phyloP scores from a whole-genome alignment of 2,329 filamentous ascomycete genomes.

The Alternaria conjuncta region DNA sequence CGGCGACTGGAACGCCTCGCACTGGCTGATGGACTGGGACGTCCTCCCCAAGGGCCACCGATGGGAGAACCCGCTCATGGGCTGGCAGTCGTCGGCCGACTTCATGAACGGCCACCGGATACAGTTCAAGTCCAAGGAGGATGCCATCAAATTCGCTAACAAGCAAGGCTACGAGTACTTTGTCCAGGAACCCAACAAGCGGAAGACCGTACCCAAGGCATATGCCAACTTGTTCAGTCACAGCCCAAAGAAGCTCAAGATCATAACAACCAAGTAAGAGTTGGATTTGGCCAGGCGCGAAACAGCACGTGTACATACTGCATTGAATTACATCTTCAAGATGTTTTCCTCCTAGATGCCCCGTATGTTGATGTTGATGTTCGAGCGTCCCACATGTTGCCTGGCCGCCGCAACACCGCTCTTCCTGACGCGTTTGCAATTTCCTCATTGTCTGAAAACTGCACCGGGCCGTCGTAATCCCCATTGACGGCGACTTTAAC shows the following conservation, averaged over 20 bases:
- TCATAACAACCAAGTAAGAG: slow-evolving; percentile 77
- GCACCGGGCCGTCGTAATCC: neutral
- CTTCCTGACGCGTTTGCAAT: neutral
- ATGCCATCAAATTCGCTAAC: slow-evolving; percentile 92
- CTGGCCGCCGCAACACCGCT: neutral
- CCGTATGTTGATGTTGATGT: neutral
- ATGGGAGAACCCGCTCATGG: slow-evolving; percentile 98
- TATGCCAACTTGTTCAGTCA: slow-evolving; percentile 98
- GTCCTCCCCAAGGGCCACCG: slow-evolving; percentile 88
- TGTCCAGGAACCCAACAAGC: slow-evolving; percentile 92
- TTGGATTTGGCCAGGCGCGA: neutral
- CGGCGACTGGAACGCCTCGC: slow-evolving; percentile 79
- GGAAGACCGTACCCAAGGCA: slow-evolving; percentile 86
- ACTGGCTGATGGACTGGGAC: slow-evolving; percentile 99
- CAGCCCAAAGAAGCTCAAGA: slow-evolving; percentile 82
- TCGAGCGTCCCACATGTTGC: neutral
- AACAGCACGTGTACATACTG: slow-evolving; percentile 38
- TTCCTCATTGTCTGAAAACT: neutral
- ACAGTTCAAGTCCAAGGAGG: slow-evolving; percentile 91
- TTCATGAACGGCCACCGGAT: slow-evolving; percentile 93
- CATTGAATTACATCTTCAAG: slow-evolving; percentile 15
- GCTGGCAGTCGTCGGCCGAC: slow-evolving; percentile 96
- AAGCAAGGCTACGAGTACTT: slow-evolving; percentile 99
- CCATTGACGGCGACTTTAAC: neutral
- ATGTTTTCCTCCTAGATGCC: neutral